These are phyloP conservation scores for Tulasnella sp. DNA, from an alignment of 768 basidiomycete genomes.

Conservation along the genomic window DNA sequence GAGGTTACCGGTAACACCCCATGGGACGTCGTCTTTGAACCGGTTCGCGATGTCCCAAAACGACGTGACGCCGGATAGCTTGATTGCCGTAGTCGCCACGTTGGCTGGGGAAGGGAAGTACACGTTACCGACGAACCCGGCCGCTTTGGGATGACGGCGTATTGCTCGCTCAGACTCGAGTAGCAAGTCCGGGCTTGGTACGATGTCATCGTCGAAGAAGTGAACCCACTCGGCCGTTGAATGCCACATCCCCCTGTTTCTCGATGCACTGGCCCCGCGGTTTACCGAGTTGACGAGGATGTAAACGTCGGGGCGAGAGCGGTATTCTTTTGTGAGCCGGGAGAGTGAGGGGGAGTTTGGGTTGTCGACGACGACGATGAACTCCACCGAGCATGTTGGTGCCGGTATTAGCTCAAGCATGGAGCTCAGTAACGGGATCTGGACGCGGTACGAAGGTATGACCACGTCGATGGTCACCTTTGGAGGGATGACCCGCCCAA, in stretches of 20 bases:
- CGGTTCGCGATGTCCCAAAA: constrained; percentile 66
- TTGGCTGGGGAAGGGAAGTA: constrained; percentile 54
- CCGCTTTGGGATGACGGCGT: constrained; percentile 52
- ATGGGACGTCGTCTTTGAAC: constrained; percentile 55
- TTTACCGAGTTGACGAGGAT: constrained; percentile 57
- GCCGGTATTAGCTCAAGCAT: constrained; percentile 55
- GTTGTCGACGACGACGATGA: constrained; percentile 63
- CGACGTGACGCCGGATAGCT: constrained; percentile 60
- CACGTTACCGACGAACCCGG: constrained; percentile 59
- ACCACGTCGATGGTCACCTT: constrained; percentile 59
- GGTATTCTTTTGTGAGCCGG: constrained; percentile 49
- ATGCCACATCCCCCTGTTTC: constrained; percentile 59
- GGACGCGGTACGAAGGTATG: constrained; percentile 61
- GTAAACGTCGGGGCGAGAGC: constrained; percentile 54
- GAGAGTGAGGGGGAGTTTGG: constrained; percentile 50
- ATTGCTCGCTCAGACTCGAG: constrained; percentile 54
- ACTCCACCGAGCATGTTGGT: constrained; percentile 53
- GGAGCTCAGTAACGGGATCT: constrained; percentile 49
- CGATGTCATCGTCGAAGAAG: constrained; percentile 66
- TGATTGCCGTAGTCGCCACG: constrained; percentile 58
- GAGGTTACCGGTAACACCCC: constrained; percentile 67
- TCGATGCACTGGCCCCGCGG: constrained; percentile 57
- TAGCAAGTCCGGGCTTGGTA: constrained; percentile 51
- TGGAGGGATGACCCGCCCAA: constrained; percentile 40
- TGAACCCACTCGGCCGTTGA: constrained; percentile 61